Conservation (phyloP, 176 grass and related monocot genomes). For the Carex myosuroides region DNA sequence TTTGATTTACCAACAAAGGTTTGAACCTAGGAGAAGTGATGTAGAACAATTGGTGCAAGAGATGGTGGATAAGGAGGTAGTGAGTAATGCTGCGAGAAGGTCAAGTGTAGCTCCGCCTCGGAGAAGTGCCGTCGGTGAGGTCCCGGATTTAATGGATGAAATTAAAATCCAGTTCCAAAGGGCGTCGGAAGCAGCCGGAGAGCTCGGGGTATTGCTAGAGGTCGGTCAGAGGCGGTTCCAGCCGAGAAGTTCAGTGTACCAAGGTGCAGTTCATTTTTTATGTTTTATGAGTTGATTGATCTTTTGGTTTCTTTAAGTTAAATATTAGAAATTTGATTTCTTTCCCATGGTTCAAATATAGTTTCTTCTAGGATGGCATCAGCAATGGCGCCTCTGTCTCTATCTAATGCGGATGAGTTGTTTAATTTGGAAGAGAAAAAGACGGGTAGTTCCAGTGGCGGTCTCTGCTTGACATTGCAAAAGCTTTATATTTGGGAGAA, state of each 20-base stretch:
- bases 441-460: constrained; percentile 10
- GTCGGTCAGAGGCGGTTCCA: constrained; percentile 57
- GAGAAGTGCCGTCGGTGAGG: constrained; percentile 10
- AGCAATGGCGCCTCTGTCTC: constrained; percentile 31
- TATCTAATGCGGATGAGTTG: constrained; percentile 33
- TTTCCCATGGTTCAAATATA: constrained; percentile 21
- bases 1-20: not conserved
- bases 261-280: constrained; percentile 43
- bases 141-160: constrained; percentile 31
- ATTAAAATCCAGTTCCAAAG: constrained; percentile 58
- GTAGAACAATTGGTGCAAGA: not conserved
- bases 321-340: constrained; percentile 6
- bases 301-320: not conserved
- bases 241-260: constrained; percentile 28
- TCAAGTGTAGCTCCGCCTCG: not conserved
- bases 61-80: constrained; percentile 45
- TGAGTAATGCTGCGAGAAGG: constrained; percentile 20
- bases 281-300: not conserved
- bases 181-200: constrained; percentile 39
- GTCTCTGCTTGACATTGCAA: constrained; percentile 55
- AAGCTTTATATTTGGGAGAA: constrained; percentile 95
- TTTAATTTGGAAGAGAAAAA: constrained; percentile 42
- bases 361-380: constrained; percentile 65
- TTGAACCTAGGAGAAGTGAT: constrained; percentile 6
- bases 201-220: constrained; percentile 59